Base-by-base conservation (phyloP, 495 filamentous ascomycete species). In the Extremus antarcticus region DNA sequence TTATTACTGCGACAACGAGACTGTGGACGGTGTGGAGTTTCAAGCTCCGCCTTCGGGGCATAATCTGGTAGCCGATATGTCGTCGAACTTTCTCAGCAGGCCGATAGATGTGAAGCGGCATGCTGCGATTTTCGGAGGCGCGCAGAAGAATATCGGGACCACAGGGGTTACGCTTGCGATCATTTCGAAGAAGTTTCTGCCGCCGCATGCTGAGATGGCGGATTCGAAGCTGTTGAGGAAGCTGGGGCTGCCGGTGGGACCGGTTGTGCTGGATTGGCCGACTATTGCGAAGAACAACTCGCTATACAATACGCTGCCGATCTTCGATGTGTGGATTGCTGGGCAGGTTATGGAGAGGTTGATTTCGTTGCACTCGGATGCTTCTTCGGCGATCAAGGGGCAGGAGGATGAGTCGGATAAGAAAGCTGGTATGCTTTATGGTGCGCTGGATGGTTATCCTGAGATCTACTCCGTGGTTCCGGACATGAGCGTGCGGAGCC, bases 1-100 rank as follows among this genome's bases (percentile, higher is more conserved):
- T 4, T 96, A 96, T 70, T 88, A 81, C 63, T 96, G 91, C 70
- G 88, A 92, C 68, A 96, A 96, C 59, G 91, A 96, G 75, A 91
- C 87, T 0, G 87, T 91, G 4, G 90, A 95, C 68, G 91, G 92
- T 47, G 88, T 96, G n/a, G 91, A 97, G 65, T 95, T 90, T 63
- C 88, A 85, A 15, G 65, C 58, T 2, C 89, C 94, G 63, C 90
- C 91, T 15, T 68, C 76, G 50, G 77, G 80, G 46, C 78, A 76
- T 16, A 77, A 80, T 51, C 77, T 78, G 3, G 73, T 92, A 19
- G 87, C 84, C 17, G 90, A 96, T 66, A 91, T 95, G 81, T 85
- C 79, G 25, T 92, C 87, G 23, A 96, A 87, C 59, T 84, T 89
- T 63, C 74, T 82, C 54, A 80, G 73, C 59, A 69, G 80, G 3